Percentiles rank a stretch among this genome's conserved stretches.
These are phyloP conservation scores for Lodderomyces metapsilosis DNA, from an alignment of 1,139 yeast species.

Conservation along the genomic window DNA sequence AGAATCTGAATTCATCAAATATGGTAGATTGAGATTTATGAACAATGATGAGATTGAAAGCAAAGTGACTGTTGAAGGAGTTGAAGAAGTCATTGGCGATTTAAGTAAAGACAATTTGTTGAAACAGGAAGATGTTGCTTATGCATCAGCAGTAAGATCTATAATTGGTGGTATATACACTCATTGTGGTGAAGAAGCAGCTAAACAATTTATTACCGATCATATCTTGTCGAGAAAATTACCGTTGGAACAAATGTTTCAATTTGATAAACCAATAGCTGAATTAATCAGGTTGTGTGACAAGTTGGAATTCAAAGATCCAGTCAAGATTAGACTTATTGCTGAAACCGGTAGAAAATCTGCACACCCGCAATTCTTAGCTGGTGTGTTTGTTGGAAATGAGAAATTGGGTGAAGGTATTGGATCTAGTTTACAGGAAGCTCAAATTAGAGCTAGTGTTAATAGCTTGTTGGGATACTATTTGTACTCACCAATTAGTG, in stretches of 20 bases:
- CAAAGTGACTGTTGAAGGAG: constrained; percentile 48
- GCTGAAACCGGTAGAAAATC: constrained; percentile 94
- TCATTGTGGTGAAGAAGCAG: constrained; percentile 58
- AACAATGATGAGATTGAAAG: constrained; percentile 28
- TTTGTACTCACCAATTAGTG: constrained; percentile 74
- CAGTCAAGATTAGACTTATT: constrained; percentile 71
- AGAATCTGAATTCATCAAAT: constrained; percentile 62
- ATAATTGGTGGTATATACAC: constrained; percentile 70
- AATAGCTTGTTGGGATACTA: constrained; percentile 91
- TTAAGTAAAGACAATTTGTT: neutral
- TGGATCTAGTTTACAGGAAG: constrained; percentile 89
- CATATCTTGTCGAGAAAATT: constrained; percentile 80
- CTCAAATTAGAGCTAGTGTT: constrained; percentile 88
- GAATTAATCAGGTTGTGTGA: constrained; percentile 78
- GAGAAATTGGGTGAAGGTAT: constrained; percentile 91
- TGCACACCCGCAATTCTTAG: constrained; percentile 81
- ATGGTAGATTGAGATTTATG: constrained; percentile 59
- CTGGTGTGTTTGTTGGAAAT: constrained; percentile 85
- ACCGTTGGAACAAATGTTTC: constrained; percentile 69
- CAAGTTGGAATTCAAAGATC: constrained; percentile 72
- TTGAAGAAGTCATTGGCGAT: constrained; percentile 26
- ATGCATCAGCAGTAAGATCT: constrained; percentile 65
- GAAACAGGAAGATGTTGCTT: constrained; percentile 38
- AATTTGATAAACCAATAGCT: constrained; percentile 82
- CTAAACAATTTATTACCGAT: constrained; percentile 64